A percentile compares a stretch with the other conserved stretches of the same genome.
Conservation (phyloP, 106 monocot genomes). For the Cymbidium sinense region DNA sequence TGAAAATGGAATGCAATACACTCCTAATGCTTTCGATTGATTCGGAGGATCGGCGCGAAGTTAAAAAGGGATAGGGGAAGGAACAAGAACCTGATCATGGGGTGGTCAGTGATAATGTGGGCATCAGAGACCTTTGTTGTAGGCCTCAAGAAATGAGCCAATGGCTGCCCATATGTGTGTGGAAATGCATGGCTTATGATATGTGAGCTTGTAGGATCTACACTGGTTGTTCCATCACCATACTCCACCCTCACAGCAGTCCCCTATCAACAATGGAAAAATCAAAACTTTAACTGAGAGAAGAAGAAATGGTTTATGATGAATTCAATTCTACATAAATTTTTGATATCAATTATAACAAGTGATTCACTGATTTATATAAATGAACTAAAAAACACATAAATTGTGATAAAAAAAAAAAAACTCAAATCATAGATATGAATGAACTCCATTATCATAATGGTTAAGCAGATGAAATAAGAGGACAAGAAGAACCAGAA, state of each 20-base stretch:
- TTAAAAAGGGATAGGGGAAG: not conserved
- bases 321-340: too few relatives aligned
- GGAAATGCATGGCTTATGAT: slow-evolving; percentile 62
- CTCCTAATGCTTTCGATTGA: not conserved
- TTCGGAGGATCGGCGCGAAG: too few relatives aligned
- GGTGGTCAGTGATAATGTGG: slow-evolving; percentile 56
- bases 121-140: slow-evolving; percentile 47
- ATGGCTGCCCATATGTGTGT: slow-evolving; percentile 67
- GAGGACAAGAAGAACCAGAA: too few relatives aligned
- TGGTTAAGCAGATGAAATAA: too few relatives aligned
- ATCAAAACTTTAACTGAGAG: not conserved
- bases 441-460: too few relatives aligned
- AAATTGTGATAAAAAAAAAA: too few relatives aligned
- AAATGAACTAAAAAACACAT: too few relatives aligned
- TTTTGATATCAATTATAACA: too few relatives aligned
- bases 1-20: not conserved
- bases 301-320: not conserved
- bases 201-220: slow-evolving; percentile 43
- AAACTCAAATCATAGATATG: too few relatives aligned
- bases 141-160: slow-evolving; percentile 60
- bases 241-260: slow-evolving; percentile 59
- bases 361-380: too few relatives aligned
- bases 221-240: slow-evolving; percentile 48
- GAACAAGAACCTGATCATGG: slow-evolving; percentile 27
- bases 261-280: slow-evolving; percentile 22